These are phyloP conservation scores for Fusarium albosuccineum DNA, from an alignment of 2,329 filamentous ascomycete genomes.

Conservation along the genomic window DNA sequence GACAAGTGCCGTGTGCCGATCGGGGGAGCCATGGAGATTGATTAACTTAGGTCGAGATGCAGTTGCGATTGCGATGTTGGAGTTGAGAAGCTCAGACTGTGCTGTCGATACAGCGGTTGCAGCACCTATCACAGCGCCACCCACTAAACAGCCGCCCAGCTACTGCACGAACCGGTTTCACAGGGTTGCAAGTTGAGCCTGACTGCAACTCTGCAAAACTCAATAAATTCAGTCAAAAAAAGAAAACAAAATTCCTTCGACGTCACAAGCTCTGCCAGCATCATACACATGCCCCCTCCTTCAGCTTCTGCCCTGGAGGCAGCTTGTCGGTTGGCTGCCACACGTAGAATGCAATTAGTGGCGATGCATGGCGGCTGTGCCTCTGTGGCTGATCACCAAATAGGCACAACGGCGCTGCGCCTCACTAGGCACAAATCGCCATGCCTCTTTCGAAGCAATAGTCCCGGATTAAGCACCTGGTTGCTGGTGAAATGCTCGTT, in stretches of 20 bases:
- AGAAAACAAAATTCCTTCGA: not conserved
- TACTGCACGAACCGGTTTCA: not conserved
- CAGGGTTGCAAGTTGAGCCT: not conserved
- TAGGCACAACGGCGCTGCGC: conserved; percentile 26
- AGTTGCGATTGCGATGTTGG: conserved; percentile 7
- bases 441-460: too few relatives aligned
- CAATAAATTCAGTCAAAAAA: not conserved
- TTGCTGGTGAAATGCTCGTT: too few relatives aligned
- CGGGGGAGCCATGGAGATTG: conserved; percentile 4
- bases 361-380: conserved; percentile 25
- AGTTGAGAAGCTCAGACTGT: not conserved
- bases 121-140: not conserved
- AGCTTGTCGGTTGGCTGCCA: conserved; percentile 9
- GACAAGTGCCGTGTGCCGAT: conserved; percentile 17
- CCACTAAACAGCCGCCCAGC: not conserved
- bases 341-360: conserved; percentile 22
- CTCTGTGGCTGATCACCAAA: conserved; percentile 14
- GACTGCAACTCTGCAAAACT: too few relatives aligned
- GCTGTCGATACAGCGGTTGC: not conserved
- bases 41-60: conserved; percentile 1
- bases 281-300: too few relatives aligned
- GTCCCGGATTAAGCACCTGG: too few relatives aligned
- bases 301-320: conserved; percentile 3
- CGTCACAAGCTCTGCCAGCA: not conserved
- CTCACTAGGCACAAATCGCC: conserved; percentile 4